A percentile compares a stretch with the other conserved stretches of the same genome.
phyloP scores from a whole-genome alignment of 2,329 filamentous ascomycete genomes.

The Paecilomyces variotii region DNA sequence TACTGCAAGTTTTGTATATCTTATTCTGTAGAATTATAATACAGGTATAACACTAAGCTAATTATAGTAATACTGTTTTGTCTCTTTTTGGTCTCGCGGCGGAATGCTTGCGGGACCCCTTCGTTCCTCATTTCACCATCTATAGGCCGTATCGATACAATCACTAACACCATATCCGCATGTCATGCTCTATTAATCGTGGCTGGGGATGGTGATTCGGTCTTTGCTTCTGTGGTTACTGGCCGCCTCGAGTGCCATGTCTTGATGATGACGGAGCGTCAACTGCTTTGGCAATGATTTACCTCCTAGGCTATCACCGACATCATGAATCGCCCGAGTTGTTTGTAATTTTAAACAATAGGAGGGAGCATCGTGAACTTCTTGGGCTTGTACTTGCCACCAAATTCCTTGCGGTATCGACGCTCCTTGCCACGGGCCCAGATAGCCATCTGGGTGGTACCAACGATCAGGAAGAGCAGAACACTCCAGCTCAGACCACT shows the following conservation, averaged over 20 bases:
- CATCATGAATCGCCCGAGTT: not conserved
- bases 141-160: not conserved
- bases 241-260: not conserved
- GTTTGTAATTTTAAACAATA: conserved; percentile 48
- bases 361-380: conserved; percentile 73
- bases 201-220: not conserved
- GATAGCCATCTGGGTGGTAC: conserved; percentile 67
- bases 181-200: not conserved
- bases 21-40: not conserved
- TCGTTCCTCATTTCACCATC: not conserved
- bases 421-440: conserved; percentile 93
- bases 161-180: not conserved
- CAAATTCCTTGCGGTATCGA: conserved; percentile 83
- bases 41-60: not conserved
- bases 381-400: conserved; percentile 94
- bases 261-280: not conserved
- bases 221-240: not conserved
- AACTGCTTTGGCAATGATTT: not conserved
- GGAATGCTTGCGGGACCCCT: not conserved
- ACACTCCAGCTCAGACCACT: conserved; percentile 69
- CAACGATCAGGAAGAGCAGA: conserved; percentile 65
- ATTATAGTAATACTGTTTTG: not conserved
- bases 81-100: not conserved
- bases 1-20: not conserved
- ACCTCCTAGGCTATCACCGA: not conserved